Evolutionary conservation across 176 grass and related monocot genomes (phyloP), one percentile per base, ranked within the genome.

Genomic region (Triticum timopheevii): DNA sequence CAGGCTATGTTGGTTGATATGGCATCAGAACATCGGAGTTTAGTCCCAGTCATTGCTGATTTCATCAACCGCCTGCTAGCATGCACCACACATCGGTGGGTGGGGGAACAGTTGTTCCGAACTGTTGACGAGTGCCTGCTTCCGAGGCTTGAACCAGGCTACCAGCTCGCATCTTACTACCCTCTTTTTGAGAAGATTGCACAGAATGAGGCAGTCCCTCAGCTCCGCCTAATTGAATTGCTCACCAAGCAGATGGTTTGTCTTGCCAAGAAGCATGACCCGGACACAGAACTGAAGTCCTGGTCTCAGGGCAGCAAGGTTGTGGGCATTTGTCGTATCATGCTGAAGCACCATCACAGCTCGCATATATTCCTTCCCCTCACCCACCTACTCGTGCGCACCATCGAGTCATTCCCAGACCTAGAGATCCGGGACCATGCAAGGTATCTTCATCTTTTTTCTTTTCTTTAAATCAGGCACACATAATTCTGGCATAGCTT

Each of bases 281-380:
- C 93, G 61, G 88, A 95, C 61, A 89, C 90, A 47, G 84, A 88
- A 78, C 78, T 92, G 27, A 92, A 83, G 82, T 94, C 90, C 8
- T 96, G 96, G 96, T 94, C 91, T 90, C 96, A 96, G 81, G 93
- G 96, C 19, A 98, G 92, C 81, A 92, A 92, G 71, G 92, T 96
- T 34, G 83, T 98, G 58, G 82, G 92, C 67, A 95, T 98, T 73
- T 98, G 93, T 34, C 85, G 90, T 56, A 73, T 91, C 67, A 90
- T 94, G 87, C 76, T 98, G 84, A 96, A 92, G 85, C 89, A 91
- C 62, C 96, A 98, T 87, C 83, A 96, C 27, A 93, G 90, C 73
- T 96, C 96, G 10, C 82, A 75, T 65, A 28, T 98, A 33, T 98
- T 96, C 72, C 66, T 90, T 68, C 90, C 96, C 63, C 90, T 98